These are phyloP conservation scores for Funneliformis geosporum DNA, from an alignment of 192 early-diverging fungal species.

Conservation along the genomic window DNA sequence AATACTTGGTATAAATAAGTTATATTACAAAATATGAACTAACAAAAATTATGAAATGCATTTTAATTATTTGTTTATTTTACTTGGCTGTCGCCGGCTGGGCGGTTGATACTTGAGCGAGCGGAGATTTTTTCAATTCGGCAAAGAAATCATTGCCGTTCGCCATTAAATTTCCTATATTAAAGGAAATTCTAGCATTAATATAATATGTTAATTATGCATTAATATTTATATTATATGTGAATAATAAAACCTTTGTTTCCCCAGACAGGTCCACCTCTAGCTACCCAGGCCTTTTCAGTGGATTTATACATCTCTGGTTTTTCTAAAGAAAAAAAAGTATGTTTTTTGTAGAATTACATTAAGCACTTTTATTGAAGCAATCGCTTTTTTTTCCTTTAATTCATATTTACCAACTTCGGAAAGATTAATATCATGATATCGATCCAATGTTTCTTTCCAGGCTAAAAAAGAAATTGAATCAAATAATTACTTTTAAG, in stretches of 20 bases:
- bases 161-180: constrained; percentile 27
- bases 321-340: constrained; percentile 18
- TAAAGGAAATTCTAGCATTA: background rate
- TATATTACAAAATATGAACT: constrained; percentile 30
- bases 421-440: constrained; percentile 21
- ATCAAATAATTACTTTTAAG: background rate
- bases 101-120: constrained; percentile 11
- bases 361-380: background rate
- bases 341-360: background rate
- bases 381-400: background rate
- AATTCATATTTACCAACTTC: constrained; percentile 10
- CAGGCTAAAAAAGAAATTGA: background rate
- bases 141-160: constrained; percentile 31
- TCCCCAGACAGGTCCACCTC: constrained; percentile 15
- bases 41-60: constrained; percentile 22
- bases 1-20: constrained; percentile 29
- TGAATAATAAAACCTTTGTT: background rate
- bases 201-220: background rate
- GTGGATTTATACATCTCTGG: constrained; percentile 16
- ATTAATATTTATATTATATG: background rate
- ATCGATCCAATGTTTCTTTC: constrained; percentile 7
- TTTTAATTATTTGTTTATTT: constrained; percentile 24
- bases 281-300: constrained; percentile 12
- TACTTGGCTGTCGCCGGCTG: constrained; percentile 31
- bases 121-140: constrained; percentile 25